phyloP scores from a whole-genome alignment of 2,329 filamentous ascomycete genomes.

The Xylariales sp. region DNA sequence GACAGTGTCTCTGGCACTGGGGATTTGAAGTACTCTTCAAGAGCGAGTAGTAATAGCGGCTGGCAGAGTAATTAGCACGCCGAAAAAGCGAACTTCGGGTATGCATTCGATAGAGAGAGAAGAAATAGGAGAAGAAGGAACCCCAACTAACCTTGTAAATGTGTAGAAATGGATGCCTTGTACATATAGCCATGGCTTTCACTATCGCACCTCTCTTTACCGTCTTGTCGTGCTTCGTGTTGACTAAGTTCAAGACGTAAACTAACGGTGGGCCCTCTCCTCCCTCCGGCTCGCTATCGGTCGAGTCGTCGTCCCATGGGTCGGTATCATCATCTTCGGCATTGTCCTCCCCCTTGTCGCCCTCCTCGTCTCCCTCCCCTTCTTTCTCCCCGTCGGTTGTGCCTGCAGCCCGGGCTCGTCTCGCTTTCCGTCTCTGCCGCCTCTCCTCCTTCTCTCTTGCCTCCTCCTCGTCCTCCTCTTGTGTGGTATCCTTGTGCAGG shows the following conservation, averaged over 20 bases:
- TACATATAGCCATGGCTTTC: conserved; percentile 99
- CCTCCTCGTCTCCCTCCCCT: conserved; percentile 35
- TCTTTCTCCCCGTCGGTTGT: conserved; percentile 40
- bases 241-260: conserved; percentile 95
- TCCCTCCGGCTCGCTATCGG: conserved; percentile 57
- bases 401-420: conserved; percentile 46
- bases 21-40: conserved; percentile 96
- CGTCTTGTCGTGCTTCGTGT: conserved; percentile 93
- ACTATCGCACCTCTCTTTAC: conserved; percentile 92
- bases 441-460: conserved; percentile 51
- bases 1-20: conserved; percentile 85
- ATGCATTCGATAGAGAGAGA: conserved; percentile 11
- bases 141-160: conserved; percentile 79
- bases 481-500: conserved; percentile 87
- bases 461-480: conserved; percentile 76
- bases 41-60: conserved; percentile 82
- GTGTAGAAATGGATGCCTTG: conserved; percentile 92
- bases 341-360: conserved; percentile 43
- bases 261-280: conserved; percentile 87
- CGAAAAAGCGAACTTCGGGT: no score
- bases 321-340: conserved; percentile 40
- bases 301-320: conserved; percentile 37
- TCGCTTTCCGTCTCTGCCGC: conserved; percentile 45
- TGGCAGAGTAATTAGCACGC: no score
- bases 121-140: background rate